Percentiles rank a stretch among this genome's conserved stretches.
These are phyloP conservation scores for Saturnispora halmiae DNA, from an alignment of 805 yeast genomes.

Conservation along the genomic window DNA sequence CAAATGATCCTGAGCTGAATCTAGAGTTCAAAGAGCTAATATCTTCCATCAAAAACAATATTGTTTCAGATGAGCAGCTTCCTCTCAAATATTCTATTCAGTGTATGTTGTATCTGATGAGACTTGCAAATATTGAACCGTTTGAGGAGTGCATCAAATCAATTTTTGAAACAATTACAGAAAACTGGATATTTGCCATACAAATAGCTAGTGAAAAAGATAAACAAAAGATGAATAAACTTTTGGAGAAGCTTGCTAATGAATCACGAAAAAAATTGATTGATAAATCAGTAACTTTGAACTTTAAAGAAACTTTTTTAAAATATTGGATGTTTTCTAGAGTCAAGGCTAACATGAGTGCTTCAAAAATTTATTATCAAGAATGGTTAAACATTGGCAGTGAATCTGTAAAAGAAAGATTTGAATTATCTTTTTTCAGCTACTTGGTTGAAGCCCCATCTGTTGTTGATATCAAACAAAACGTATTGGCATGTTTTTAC, in stretches of 20 bases:
- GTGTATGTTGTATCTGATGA: constrained; percentile 13
- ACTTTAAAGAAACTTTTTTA: background rate
- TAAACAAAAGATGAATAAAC: constrained; percentile 4
- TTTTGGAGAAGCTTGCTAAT: constrained; percentile 1
- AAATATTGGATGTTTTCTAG: constrained; percentile 11
- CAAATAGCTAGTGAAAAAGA: constrained; percentile 9
- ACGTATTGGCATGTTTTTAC: constrained; percentile 8
- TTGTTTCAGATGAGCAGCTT: constrained; percentile 9
- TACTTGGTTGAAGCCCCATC: constrained; percentile 6
- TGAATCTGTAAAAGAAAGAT: constrained; percentile 12
- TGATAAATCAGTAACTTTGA: background rate
- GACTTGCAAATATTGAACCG: constrained; percentile 6
- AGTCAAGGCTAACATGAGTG: constrained; percentile 4
- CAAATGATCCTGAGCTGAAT: constrained; percentile 5
- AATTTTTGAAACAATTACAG: constrained; percentile 4
- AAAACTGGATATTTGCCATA: constrained; percentile 10
- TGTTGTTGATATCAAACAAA: background rate
- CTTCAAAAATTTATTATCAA: constrained; percentile 17
- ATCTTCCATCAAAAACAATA: constrained; percentile 7
- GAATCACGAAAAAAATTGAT: constrained; percentile 2
- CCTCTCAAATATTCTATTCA: constrained; percentile 12
- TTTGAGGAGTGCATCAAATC: constrained; percentile 3
- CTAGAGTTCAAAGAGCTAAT: constrained; percentile 14
- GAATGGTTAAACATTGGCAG: constrained; percentile 27
- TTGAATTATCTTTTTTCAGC: constrained; percentile 21